These are phyloP conservation scores for Alloteropsis angusta DNA, from an alignment of 202 grass and related monocot genomes.

Conservation along the genomic window DNA sequence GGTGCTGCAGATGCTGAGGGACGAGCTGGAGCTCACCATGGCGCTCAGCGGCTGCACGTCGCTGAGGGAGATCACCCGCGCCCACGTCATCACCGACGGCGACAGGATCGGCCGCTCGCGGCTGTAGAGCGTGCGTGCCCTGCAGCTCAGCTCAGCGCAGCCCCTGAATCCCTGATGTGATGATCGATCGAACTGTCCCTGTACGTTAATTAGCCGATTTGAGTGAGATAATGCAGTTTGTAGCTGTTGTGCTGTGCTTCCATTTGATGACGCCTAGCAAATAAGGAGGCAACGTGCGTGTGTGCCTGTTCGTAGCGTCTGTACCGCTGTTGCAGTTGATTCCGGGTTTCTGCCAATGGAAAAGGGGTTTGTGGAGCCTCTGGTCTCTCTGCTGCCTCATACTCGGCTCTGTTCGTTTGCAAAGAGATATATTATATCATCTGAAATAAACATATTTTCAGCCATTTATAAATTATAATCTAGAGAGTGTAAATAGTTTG, in stretches of 20 bases:
- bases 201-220: background rate
- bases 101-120: slow-evolving; percentile 35
- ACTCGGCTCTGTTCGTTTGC: too few species aligned
- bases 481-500: too few species aligned
- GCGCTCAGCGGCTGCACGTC: slow-evolving; percentile 79
- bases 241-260: background rate
- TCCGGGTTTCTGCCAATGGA: too few species aligned
- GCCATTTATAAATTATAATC: too few species aligned
- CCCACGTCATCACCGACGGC: slow-evolving; percentile 48
- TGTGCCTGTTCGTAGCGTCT: background rate
- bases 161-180: background rate
- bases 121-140: slow-evolving; percentile 26
- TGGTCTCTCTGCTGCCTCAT: too few species aligned
- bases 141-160: background rate
- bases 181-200: background rate
- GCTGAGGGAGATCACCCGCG: slow-evolving; percentile 60
- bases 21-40: slow-evolving; percentile 95
- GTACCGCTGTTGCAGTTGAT: background rate
- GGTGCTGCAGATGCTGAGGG: slow-evolving; percentile 78
- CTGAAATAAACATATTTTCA: too few species aligned
- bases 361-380: background rate
- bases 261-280: background rate
- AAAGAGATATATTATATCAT: too few species aligned
- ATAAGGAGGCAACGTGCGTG: background rate
- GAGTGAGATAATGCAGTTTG: background rate